phyloP scores from a whole-genome alignment of 75 land plant species.

The Sequoiadendron giganteum region DNA sequence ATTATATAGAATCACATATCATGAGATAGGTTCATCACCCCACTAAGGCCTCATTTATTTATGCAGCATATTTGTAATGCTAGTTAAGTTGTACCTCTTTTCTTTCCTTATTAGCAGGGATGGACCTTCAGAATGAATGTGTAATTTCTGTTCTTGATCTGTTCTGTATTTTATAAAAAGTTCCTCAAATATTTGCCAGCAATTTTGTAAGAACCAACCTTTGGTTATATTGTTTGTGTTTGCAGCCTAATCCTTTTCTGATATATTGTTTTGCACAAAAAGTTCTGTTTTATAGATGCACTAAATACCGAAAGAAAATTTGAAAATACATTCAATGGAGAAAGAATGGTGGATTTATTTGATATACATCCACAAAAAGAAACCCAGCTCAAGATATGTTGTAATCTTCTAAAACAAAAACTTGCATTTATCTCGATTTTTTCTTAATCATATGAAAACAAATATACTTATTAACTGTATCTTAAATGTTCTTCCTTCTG shows the following conservation, averaged over 20 bases:
- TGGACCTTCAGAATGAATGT: neutral
- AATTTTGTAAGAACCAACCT: neutral
- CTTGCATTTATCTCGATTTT: neutral
- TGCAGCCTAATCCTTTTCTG: neutral
- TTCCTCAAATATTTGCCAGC: neutral
- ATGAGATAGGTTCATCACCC: neutral
- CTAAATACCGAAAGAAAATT: neutral
- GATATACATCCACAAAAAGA: neutral
- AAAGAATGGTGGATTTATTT: neutral
- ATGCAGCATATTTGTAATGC: neutral
- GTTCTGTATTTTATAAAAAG: neutral
- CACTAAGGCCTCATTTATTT: neutral
- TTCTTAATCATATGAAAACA: neutral
- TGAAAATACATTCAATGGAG: neutral
- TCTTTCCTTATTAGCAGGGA: neutral
- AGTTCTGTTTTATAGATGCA: neutral
- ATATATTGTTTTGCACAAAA: neutral
- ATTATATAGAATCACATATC: neutral
- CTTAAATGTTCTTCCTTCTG: neutral
- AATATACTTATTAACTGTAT: neutral
- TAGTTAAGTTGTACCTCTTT: neutral
- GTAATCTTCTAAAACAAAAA: neutral
- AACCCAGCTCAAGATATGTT: neutral
- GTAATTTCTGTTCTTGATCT: neutral
- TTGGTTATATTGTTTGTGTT: neutral